Evolutionary conservation across 140 eudicot species (phyloP), one percentile per base, ranked within the genome.

Genomic region (Ambrosia hybrid): DNA sequence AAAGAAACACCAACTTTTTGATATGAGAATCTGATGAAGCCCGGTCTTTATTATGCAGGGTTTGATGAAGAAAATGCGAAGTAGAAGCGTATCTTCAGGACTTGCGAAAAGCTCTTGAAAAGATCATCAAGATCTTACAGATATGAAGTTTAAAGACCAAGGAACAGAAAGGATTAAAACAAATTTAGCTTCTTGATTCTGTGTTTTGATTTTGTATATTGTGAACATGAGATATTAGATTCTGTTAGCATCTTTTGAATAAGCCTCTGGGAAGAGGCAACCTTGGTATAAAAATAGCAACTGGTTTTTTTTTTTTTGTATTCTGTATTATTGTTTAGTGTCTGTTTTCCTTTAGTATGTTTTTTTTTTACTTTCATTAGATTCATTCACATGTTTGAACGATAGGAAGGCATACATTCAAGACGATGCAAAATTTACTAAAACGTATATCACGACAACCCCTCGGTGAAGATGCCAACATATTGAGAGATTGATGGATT

Each of bases 41-140:
- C 56, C 3, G 4, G 39, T 79, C 13, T 17, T 64, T 8, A 30
- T 10, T 56, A 60, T 63, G 45, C 82, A 87, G 95, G 83, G 55
- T 62, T 52, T 41, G 11, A 56, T 88, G 4, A 87, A 79, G 86
- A 90, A 79, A 77, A 85, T 75, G 71, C 71, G 97, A 65, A 70
- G 84, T 77, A 80, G 91, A 71, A 87, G 95, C 81, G 86, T 67
- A 65, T 85, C 91, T 73, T 38, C 66, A 67, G 91, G 80, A 62
- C 56, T 65, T 34, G 64, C 65, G 58, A 78, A 66, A 56, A 82
- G 87, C 75, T 81, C 82, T 26, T 69, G 83, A 85, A 82, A 77
- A 71, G 73, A 0, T 26, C 43, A 76, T 59, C 53, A 51, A 67
- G 55, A 45, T 76, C 43, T 2, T 30, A 6, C 34, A 76, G 58